Percentiles rank a stretch among this genome's conserved stretches.
Evolutionary conservation across 2,329 filamentous ascomycete genomes (phyloP).

Genomic region (Clonostachys byssicola): DNA sequence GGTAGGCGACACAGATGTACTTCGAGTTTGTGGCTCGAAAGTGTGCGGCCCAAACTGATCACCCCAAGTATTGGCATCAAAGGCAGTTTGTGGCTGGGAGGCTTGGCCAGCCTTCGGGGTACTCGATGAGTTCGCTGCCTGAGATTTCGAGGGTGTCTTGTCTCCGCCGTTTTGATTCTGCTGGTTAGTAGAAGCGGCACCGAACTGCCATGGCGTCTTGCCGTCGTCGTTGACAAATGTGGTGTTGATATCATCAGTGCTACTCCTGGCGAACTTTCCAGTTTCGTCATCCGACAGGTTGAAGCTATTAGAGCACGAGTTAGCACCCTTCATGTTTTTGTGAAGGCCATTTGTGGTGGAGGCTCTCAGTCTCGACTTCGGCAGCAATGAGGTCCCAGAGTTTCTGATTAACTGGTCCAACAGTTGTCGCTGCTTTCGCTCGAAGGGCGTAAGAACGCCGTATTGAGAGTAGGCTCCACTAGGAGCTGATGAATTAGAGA

Average conservation of each 20-base stretch:
- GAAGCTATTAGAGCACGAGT: constrained; percentile 41
- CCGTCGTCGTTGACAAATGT: constrained; percentile 49
- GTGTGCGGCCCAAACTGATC: constrained; percentile 49
- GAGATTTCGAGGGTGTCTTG: background rate
- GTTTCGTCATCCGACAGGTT: constrained; percentile 36
- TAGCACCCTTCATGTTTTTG: constrained; percentile 14
- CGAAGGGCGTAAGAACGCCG: constrained; percentile 26
- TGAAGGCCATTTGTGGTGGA: background rate
- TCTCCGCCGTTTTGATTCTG: constrained; percentile 4
- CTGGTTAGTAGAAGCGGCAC: constrained; percentile 28
- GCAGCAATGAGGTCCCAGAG: constrained; percentile 4
- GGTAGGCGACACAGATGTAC: constrained; percentile 35
- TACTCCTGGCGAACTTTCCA: constrained; percentile 41
- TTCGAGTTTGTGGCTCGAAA: constrained; percentile 38
- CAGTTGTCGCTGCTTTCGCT: constrained; percentile 30
- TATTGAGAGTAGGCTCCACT: constrained; percentile 20
- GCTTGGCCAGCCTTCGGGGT: background rate
- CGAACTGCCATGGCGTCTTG: constrained; percentile 43
- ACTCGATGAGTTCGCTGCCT: background rate
- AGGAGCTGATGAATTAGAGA: constrained; percentile 6
- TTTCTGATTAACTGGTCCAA: constrained; percentile 30
- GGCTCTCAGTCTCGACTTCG: constrained; percentile 7
- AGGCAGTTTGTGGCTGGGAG: constrained; percentile 19
- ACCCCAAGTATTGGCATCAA: constrained; percentile 49
- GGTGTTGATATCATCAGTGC: constrained; percentile 58